Percentiles rank a stretch among this genome's conserved stretches.
Evolutionary conservation across 441 rosid genomes (phyloP).

Genomic region (Jatropha multifida): DNA sequence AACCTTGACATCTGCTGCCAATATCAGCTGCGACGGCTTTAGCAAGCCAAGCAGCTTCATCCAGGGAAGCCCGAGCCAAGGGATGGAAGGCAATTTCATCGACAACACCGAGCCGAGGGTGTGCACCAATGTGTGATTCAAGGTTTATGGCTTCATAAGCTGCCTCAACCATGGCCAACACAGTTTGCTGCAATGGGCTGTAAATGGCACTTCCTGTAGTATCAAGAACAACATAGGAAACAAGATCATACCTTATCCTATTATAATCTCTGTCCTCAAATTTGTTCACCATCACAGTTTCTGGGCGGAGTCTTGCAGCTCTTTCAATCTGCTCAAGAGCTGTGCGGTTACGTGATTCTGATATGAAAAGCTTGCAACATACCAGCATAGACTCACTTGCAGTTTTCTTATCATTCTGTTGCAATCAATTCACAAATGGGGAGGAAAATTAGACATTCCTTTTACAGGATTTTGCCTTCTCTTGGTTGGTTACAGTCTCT

Average conservation of each 20-base stretch:
- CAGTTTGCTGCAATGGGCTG: slow-evolving; percentile 55
- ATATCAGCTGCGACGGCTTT: slow-evolving; percentile 55
- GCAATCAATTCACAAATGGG: neutral
- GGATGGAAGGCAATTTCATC: slow-evolving; percentile 65
- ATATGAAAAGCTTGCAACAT: slow-evolving; percentile 61
- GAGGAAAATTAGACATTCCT: neutral
- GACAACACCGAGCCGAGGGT: slow-evolving; percentile 65
- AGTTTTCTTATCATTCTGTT: slow-evolving; percentile 30
- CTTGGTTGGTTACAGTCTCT: too few species aligned
- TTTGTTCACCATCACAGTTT: slow-evolving; percentile 46
- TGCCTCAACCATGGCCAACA: slow-evolving; percentile 54
- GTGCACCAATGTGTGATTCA: slow-evolving; percentile 50
- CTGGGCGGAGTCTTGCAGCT: slow-evolving; percentile 41
- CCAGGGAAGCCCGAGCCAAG: slow-evolving; percentile 47
- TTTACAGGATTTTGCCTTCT: neutral
- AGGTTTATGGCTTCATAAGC: slow-evolving; percentile 51
- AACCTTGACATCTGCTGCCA: slow-evolving; percentile 45
- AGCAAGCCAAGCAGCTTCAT: slow-evolving; percentile 67
- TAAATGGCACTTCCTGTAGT: slow-evolving; percentile 42
- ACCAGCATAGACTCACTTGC: slow-evolving; percentile 39
- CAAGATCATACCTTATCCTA: slow-evolving; percentile 51
- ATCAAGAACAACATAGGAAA: slow-evolving; percentile 51
- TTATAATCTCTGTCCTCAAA: slow-evolving; percentile 58
- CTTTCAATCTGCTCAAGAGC: slow-evolving; percentile 49
- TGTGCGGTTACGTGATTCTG: slow-evolving; percentile 48